phyloP scores from a whole-genome alignment of 2,329 filamentous ascomycete species.

The Ceratocystis eucalypticola region DNA sequence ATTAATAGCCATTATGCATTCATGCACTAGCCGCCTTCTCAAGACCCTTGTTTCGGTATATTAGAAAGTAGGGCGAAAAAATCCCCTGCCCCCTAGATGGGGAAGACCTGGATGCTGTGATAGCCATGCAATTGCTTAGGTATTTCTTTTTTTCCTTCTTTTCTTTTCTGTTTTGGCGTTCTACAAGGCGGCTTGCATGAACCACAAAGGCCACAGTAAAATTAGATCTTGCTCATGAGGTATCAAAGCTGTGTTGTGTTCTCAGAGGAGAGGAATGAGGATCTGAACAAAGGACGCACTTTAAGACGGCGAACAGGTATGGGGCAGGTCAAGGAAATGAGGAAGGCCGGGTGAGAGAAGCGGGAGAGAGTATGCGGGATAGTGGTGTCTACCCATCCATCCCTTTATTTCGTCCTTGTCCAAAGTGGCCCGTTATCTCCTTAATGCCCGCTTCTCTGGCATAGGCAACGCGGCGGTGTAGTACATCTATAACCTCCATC shows the following conservation, averaged over 20 bases:
- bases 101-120: neutral
- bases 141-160: too few species aligned
- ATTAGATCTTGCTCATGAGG: neutral
- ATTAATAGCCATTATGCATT: conserved; percentile 11
- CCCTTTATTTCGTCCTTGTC: neutral
- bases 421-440: neutral
- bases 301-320: neutral
- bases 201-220: neutral
- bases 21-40: conserved; percentile 6
- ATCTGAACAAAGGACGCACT: neutral
- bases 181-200: neutral
- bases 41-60: conserved; percentile 3
- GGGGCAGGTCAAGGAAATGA: neutral
- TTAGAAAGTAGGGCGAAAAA: neutral
- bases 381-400: too few species aligned
- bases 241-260: neutral
- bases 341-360: neutral
- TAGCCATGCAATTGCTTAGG: too few species aligned
- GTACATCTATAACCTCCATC: neutral
- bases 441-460: neutral
- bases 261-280: neutral
- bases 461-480: neutral
- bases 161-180: neutral
- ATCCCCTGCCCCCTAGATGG: neutral
- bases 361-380: neutral